A percentile compares a stretch with the other conserved stretches of the same genome.
Conservation (phyloP, 371 early-diverging fungal species). For the Catenaria anguillulae region DNA sequence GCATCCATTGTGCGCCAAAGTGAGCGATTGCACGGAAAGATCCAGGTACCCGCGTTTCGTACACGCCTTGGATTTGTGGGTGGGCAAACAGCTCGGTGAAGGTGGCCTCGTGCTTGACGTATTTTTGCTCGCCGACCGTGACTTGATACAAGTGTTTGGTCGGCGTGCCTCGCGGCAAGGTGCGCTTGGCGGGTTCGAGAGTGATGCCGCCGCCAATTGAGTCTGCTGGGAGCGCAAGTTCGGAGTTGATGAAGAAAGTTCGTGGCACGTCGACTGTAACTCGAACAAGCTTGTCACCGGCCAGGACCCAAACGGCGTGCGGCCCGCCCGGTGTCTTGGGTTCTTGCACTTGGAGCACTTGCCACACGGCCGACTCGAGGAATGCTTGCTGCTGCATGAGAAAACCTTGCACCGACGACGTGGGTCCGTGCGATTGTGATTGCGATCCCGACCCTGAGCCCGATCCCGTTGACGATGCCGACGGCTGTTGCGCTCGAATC, state of each 20-base stretch:
- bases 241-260: slow-evolving; percentile 59
- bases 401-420: background rate
- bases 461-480: background rate
- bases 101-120: slow-evolving; percentile 45
- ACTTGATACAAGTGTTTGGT: slow-evolving; percentile 54
- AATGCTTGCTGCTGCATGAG: slow-evolving; percentile 20
- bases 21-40: slow-evolving; percentile 61
- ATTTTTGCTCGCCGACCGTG: slow-evolving; percentile 61
- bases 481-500: background rate
- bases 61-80: slow-evolving; percentile 78
- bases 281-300: slow-evolving; percentile 47
- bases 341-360: slow-evolving; percentile 67
- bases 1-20: slow-evolving; percentile 42
- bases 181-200: slow-evolving; percentile 10
- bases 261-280: slow-evolving; percentile 66
- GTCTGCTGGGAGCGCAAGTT: slow-evolving; percentile 13
- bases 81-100: slow-evolving; percentile 67
- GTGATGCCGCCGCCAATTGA: slow-evolving; percentile 18
- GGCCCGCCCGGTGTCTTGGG: slow-evolving; percentile 54
- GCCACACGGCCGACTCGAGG: slow-evolving; percentile 45
- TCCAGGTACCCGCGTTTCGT: slow-evolving; percentile 73
- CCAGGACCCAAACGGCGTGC: slow-evolving; percentile 64
- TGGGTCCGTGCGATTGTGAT: no score
- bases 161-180: slow-evolving; percentile 50
- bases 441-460: background rate